Percentiles rank a stretch among this genome's conserved stretches.
These are phyloP conservation scores for Endotrypanum monterogeii DNA, from an alignment of 208 protist species.

Conservation along the genomic window DNA sequence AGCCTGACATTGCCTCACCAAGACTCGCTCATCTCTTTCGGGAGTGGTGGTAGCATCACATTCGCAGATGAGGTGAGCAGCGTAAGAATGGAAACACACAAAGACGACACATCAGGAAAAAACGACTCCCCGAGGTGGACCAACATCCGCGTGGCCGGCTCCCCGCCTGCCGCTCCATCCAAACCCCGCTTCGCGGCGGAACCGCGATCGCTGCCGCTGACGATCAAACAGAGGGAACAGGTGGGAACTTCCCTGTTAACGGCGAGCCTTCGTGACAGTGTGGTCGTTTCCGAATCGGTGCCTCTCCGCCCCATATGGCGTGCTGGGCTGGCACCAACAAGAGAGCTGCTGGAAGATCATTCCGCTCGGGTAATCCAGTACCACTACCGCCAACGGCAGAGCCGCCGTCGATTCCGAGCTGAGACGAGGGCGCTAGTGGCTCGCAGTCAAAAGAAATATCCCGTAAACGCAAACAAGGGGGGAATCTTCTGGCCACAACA, in stretches of 20 bases:
- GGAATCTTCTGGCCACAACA: background rate
- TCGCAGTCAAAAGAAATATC: slow-evolving; percentile 13
- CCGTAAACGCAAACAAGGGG: background rate
- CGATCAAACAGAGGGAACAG: background rate
- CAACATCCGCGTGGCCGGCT: background rate
- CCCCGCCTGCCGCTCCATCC: background rate
- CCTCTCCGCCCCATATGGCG: slow-evolving; percentile 17
- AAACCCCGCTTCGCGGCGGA: background rate
- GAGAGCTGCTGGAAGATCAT: slow-evolving; percentile 35
- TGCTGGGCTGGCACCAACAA: slow-evolving; percentile 16
- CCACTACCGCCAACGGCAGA: slow-evolving; percentile 39
- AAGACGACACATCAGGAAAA: background rate
- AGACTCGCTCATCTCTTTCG: slow-evolving; percentile 1
- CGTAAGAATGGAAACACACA: background rate
- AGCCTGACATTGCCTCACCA: background rate
- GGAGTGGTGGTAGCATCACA: slow-evolving; percentile 3
- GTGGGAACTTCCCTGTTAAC: background rate
- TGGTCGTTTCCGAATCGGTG: background rate
- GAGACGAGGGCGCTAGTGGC: slow-evolving; percentile 32
- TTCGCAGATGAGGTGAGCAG: background rate
- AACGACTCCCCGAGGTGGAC: background rate
- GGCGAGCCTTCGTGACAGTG: background rate
- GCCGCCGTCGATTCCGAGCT: slow-evolving; percentile 32
- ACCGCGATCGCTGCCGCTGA: background rate
- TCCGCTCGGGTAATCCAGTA: slow-evolving; percentile 75